phyloP scores from a whole-genome alignment of 352 stramenopile genomes.

The Aphanomyces stellatus region DNA sequence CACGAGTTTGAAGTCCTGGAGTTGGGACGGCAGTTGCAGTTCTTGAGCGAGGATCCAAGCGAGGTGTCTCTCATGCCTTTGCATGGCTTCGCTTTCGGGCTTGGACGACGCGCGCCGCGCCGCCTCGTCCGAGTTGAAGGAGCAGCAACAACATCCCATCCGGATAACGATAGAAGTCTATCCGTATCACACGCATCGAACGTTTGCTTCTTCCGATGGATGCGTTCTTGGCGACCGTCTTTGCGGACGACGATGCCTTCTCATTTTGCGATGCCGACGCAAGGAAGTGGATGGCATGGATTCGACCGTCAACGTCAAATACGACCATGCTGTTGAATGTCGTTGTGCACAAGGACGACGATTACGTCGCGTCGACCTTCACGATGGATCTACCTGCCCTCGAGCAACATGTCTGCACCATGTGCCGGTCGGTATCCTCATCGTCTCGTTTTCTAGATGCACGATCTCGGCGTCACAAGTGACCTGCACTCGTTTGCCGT shows the following conservation, averaged over 20 bases:
- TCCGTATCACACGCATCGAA: no score
- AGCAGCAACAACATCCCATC: no score
- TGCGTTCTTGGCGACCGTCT: slow-evolving; percentile 8
- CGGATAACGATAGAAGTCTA: no score
- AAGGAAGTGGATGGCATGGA: slow-evolving; percentile 4
- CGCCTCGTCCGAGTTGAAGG: no score
- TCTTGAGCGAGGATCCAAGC: no score
- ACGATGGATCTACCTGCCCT: not conserved
- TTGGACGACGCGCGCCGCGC: no score
- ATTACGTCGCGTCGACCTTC: not conserved
- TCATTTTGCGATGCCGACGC: not conserved
- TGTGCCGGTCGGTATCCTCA: not conserved
- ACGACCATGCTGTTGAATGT: not conserved
- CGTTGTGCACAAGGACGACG: no score
- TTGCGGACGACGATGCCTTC: not conserved
- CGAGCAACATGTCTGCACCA: not conserved
- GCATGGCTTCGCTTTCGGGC: no score
- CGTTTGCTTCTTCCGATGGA: slow-evolving; percentile 8
- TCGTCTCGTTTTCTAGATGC: slow-evolving; percentile 1
- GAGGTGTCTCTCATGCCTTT: no score
- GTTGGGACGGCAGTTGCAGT: no score
- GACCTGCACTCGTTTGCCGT: slow-evolving; percentile 15
- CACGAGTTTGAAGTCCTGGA: no score
- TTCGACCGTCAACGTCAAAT: not conserved
- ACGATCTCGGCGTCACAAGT: slow-evolving; percentile 12